phyloP scores from a whole-genome alignment of 768 basidiomycete genomes.

The Termitomyces sp. region DNA sequence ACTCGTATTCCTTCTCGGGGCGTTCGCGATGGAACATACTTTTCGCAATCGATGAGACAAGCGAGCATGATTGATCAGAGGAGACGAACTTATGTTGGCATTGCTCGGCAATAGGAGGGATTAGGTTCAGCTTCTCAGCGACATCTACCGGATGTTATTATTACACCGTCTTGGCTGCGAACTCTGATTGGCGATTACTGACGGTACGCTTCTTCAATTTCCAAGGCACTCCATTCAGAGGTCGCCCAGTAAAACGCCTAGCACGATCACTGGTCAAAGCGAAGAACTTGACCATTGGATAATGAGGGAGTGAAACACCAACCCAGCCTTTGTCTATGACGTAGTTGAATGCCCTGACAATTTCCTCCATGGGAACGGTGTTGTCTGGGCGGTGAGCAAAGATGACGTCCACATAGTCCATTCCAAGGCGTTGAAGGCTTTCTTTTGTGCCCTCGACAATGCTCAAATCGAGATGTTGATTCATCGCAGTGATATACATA shows the following conservation, averaged over 20 bases:
- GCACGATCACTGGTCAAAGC: not conserved
- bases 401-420: constrained; percentile 71
- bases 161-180: not conserved
- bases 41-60: constrained; percentile 8
- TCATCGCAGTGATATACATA: not conserved
- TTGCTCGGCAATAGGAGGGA: constrained; percentile 73
- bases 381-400: constrained; percentile 67
- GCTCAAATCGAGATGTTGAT: constrained; percentile 22
- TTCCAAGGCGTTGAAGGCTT: constrained; percentile 56
- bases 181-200: constrained; percentile 8
- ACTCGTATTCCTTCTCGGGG: constrained; percentile 75
- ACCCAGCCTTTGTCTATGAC: constrained; percentile 72
- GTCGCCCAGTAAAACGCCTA: constrained; percentile 71
- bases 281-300: not conserved
- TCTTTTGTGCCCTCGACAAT: constrained; percentile 73
- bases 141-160: constrained; percentile 36
- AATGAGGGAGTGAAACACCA: not conserved
- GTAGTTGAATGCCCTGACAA: constrained; percentile 74
- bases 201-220: constrained; percentile 56
- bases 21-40: constrained; percentile 76
- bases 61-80: not conserved
- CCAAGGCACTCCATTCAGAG: constrained; percentile 61
- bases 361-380: constrained; percentile 67
- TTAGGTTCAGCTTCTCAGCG: constrained; percentile 59
- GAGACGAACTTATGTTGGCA: constrained; percentile 56